phyloP scores from a whole-genome alignment of 495 filamentous ascomycete genomes.

The Daldinia loculata region DNA sequence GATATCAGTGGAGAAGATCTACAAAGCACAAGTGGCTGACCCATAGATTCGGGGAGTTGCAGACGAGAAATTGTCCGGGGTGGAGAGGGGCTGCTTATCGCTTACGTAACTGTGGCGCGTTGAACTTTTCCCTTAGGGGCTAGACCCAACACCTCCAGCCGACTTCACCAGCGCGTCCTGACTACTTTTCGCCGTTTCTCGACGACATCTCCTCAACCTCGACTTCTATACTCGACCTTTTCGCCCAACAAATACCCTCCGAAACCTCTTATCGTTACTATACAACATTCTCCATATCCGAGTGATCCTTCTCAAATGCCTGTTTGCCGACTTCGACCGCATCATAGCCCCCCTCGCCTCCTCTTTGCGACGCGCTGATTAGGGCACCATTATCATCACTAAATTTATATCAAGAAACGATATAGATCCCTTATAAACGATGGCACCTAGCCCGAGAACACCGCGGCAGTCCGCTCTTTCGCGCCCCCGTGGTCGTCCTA shows the following conservation, averaged over 20 bases:
- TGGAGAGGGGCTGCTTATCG: slow-evolving; percentile 35
- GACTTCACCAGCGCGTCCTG: slow-evolving; percentile 44
- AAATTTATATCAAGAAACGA: slow-evolving; percentile 33
- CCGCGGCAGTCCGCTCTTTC: slow-evolving; percentile 51
- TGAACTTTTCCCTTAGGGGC: slow-evolving; percentile 39
- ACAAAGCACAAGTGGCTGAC: slow-evolving; percentile 28
- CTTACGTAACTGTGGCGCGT: slow-evolving; percentile 42
- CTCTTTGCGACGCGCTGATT: slow-evolving; percentile 50
- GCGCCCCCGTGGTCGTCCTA: slow-evolving; percentile 56
- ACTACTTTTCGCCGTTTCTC: slow-evolving; percentile 39
- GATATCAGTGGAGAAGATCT: slow-evolving; percentile 35
- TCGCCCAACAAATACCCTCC: not conserved
- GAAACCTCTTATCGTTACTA: not conserved
- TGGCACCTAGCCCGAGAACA: slow-evolving; percentile 56
- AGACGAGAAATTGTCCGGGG: slow-evolving; percentile 26
- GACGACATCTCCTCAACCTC: slow-evolving; percentile 36
- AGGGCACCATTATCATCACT: slow-evolving; percentile 38
- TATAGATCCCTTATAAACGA: slow-evolving; percentile 33
- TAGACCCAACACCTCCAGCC: slow-evolving; percentile 42
- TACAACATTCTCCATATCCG: not conserved
- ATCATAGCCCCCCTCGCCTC: slow-evolving; percentile 45
- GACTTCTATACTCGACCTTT: slow-evolving; percentile 13
- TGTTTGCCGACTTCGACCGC: slow-evolving; percentile 41
- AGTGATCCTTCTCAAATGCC: slow-evolving; percentile 46
- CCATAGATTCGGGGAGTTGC: slow-evolving; percentile 30